Evolutionary conservation across 305 asterid species (phyloP).

Genomic region (Andrographis paniculata): DNA sequence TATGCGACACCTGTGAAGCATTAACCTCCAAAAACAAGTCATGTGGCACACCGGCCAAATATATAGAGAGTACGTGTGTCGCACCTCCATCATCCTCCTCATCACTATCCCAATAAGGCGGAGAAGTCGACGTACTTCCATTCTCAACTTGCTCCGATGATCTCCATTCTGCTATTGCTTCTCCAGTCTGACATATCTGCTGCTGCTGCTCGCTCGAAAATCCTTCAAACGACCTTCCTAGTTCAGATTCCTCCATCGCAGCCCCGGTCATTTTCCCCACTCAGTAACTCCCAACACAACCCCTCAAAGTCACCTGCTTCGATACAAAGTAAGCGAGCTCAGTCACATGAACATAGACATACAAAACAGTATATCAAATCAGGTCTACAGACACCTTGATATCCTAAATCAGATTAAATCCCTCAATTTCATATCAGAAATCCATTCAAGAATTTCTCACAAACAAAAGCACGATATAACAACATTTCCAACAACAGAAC

Average conservation of each 20-base stretch:
- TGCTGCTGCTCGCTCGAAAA: conserved; percentile 48
- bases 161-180: conserved; percentile 74
- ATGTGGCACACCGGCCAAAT: background rate
- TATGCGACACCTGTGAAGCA: too few species aligned
- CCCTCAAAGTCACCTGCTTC: too few species aligned
- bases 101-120: conserved; percentile 88
- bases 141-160: conserved; percentile 77
- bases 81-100: conserved; percentile 45
- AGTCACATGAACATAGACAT: too few species aligned
- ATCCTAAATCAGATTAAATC: too few species aligned
- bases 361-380: too few species aligned
- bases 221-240: conserved; percentile 50
- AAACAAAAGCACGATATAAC: too few species aligned
- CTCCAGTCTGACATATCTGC: conserved; percentile 53
- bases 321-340: too few species aligned
- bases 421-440: too few species aligned
- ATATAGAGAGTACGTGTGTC: background rate
- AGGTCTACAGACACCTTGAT: too few species aligned
- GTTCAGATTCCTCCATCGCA: conserved; percentile 44
- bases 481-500: too few species aligned
- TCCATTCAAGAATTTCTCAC: too few species aligned
- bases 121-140: conserved; percentile 71
- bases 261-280: conserved; percentile 59
- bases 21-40: too few species aligned
- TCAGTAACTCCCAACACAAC: conserved; percentile 50